Evolutionary conservation across 1,284 basidiomycete species (phyloP).

Genomic region (Tremellales sp.): DNA sequence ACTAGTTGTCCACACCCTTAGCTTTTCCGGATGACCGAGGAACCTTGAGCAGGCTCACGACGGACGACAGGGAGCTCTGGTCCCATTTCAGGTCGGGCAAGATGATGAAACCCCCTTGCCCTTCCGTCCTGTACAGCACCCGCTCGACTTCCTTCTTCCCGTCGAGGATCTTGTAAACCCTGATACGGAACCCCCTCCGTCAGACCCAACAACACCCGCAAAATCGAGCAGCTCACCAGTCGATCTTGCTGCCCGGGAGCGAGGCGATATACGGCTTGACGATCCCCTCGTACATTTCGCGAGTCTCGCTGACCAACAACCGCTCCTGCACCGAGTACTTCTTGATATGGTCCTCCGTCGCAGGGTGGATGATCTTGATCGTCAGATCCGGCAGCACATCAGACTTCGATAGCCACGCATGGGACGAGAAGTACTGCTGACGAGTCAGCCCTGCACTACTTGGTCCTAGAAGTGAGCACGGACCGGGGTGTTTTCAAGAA

Average conservation of each 20-base stretch:
- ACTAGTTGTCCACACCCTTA: conserved; percentile 49
- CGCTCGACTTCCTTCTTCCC: conserved; percentile 76
- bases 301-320: conserved; percentile 74
- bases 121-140: conserved; percentile 61
- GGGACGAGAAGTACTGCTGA: conserved; percentile 45
- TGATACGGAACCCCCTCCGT: conserved; percentile 36
- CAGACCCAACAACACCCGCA: neutral
- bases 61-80: conserved; percentile 56
- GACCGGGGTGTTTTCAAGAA: conserved; percentile 39
- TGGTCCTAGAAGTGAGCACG: conserved; percentile 8
- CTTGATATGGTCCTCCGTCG: conserved; percentile 73
- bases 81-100: conserved; percentile 96
- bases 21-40: neutral
- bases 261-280: conserved; percentile 73
- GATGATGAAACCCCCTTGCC: conserved; percentile 81
- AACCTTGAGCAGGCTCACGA: conserved; percentile 30
- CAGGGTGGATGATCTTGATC: conserved; percentile 72
- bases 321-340: conserved; percentile 80
- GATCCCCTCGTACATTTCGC: conserved; percentile 63
- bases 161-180: conserved; percentile 82
- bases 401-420: conserved; percentile 27
- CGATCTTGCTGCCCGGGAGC: conserved; percentile 67
- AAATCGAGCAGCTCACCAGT: conserved; percentile 60
- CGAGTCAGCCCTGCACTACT: conserved; percentile 46
- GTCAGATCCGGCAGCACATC: conserved; percentile 36